These are phyloP conservation scores for Linum usitatissimum DNA, from an alignment of 345 rosid genomes.

Conservation along the genomic window DNA sequence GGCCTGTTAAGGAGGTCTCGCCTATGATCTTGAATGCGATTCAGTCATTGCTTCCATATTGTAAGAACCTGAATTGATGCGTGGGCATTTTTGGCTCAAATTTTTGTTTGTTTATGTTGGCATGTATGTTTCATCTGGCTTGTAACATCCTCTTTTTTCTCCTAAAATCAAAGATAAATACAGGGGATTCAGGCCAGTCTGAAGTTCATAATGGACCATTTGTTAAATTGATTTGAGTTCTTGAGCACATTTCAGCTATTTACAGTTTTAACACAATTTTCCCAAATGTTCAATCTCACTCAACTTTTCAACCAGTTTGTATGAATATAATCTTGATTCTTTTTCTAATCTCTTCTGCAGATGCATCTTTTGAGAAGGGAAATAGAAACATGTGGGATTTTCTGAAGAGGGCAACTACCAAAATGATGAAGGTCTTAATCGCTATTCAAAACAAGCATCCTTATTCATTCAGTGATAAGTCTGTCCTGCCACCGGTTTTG, in stretches of 20 bases:
- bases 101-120: neutral
- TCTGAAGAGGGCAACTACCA: slow-evolving; percentile 70
- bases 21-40: slow-evolving; percentile 69
- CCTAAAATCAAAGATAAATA: neutral
- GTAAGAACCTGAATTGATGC: slow-evolving; percentile 34
- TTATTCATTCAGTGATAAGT: slow-evolving; percentile 82
- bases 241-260: neutral
- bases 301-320: neutral
- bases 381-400: slow-evolving; percentile 65
- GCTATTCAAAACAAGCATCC: slow-evolving; percentile 88
- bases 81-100: slow-evolving; percentile 2
- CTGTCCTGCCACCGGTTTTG: slow-evolving; percentile 68
- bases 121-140: neutral
- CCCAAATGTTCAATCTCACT: neutral
- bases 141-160: neutral
- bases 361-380: slow-evolving; percentile 61
- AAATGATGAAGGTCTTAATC: slow-evolving; percentile 82
- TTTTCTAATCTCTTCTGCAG: slow-evolving; percentile 30
- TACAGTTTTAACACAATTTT: neutral
- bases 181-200: neutral
- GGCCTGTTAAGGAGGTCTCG: slow-evolving; percentile 79
- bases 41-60: slow-evolving; percentile 76
- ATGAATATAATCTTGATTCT: slow-evolving; percentile 4
- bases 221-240: neutral
- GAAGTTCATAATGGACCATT: neutral